Evolutionary conservation across 192 early-diverging fungal species (phyloP).

Genomic region (Fimicolochytrium jonesii): DNA sequence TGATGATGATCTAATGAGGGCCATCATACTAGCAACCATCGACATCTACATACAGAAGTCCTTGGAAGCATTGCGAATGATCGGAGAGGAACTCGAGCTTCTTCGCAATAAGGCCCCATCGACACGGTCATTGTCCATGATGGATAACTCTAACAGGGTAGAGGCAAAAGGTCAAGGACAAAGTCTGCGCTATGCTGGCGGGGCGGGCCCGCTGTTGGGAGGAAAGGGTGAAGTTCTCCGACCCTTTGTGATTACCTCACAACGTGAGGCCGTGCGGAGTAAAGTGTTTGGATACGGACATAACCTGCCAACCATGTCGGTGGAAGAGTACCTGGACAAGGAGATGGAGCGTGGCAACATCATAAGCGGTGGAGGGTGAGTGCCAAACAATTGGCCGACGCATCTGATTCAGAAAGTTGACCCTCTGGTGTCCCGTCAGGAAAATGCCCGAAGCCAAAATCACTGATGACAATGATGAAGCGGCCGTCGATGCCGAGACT

Average conservation of each 20-base stretch:
- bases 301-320: constrained; percentile 90
- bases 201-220: constrained; percentile 12
- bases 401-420: neutral
- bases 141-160: constrained; percentile 28
- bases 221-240: constrained; percentile 45
- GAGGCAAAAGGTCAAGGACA: constrained; percentile 15
- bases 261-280: constrained; percentile 66
- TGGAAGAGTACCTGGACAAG: constrained; percentile 89
- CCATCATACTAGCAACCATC: constrained; percentile 67
- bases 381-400: neutral
- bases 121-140: neutral
- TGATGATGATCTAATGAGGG: constrained; percentile 76
- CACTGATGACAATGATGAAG: constrained; percentile 75
- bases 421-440: constrained; percentile 4
- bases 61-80: constrained; percentile 61
- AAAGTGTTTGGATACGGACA: constrained; percentile 82
- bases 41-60: constrained; percentile 68
- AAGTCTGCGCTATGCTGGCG: constrained; percentile 25
- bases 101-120: constrained; percentile 65
- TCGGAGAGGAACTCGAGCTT: constrained; percentile 77
- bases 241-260: constrained; percentile 81
- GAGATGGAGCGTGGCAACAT: constrained; percentile 87
- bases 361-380: constrained; percentile 78
- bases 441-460: constrained; percentile 70
- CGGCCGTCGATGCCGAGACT: constrained; percentile 78